phyloP scores from a whole-genome alignment of 306 rosid species.

The Quercus engelmannii region DNA sequence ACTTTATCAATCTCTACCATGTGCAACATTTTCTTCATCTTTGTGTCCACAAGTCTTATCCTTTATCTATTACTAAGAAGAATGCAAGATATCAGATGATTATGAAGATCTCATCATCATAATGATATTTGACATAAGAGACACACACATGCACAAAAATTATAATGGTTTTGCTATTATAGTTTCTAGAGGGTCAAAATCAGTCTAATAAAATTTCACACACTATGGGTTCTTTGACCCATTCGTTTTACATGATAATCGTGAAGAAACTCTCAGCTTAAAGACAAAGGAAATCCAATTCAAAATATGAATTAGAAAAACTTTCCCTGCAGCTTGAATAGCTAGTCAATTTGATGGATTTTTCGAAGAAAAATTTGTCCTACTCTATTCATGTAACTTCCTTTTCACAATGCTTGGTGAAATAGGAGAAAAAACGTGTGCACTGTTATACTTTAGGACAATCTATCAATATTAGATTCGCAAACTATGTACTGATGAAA shows the following conservation, averaged over 20 bases:
- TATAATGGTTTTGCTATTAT: not conserved
- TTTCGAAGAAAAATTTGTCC: not conserved
- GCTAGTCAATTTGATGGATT: not conserved
- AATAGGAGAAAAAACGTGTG: not conserved
- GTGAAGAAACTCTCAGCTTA: conserved; percentile 17
- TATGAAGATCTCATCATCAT: conserved; percentile 15
- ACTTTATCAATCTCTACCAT: conserved; percentile 38
- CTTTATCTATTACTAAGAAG: not conserved
- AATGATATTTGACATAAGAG: conserved; percentile 11
- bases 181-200: conserved; percentile 37
- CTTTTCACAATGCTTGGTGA: not conserved
- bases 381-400: not conserved
- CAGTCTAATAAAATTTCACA: not conserved
- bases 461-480: not conserved
- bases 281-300: not conserved
- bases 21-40: conserved; percentile 33
- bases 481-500: not conserved
- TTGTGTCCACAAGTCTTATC: conserved; percentile 13
- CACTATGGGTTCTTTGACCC: not conserved
- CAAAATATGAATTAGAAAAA: not conserved
- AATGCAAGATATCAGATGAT: conserved; percentile 16
- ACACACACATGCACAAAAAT: not conserved
- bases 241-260: conserved; percentile 3
- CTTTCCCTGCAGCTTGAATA: not conserved
- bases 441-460: not conserved